phyloP scores from a whole-genome alignment of 2,329 filamentous ascomycete species.

The Penicillium glabrum region DNA sequence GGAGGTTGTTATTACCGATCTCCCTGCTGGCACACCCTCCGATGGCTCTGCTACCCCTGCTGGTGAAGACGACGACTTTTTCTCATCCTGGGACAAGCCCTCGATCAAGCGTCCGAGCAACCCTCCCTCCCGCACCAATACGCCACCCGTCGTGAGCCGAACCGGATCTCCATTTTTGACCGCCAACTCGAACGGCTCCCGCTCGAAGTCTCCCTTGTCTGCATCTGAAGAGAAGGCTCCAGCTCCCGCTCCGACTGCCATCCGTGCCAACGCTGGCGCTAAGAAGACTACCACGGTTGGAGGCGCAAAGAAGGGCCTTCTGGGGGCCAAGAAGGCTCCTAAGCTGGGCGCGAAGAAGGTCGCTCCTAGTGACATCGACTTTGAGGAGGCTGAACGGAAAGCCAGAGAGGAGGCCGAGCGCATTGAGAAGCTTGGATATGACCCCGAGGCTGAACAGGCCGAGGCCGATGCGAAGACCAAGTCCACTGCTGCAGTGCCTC shows the following conservation, averaged over 20 bases:
- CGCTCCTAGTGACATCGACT: conserved; percentile 73
- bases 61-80: conserved; percentile 91
- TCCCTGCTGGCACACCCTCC: conserved; percentile 56
- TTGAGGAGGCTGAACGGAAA: conserved; percentile 95
- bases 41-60: conserved; percentile 75
- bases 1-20: conserved; percentile 82
- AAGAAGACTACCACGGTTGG: conserved; percentile 67
- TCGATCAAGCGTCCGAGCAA: conserved; percentile 95
- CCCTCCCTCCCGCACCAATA: conserved; percentile 83
- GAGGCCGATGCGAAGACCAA: conserved; percentile 34
- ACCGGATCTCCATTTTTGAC: conserved; percentile 89
- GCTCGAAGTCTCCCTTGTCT: conserved; percentile 79
- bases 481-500: conserved; percentile 53
- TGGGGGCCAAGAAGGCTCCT: conserved; percentile 76
- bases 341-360: conserved; percentile 96
- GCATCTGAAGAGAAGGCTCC: conserved; percentile 53
- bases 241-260: conserved; percentile 60
- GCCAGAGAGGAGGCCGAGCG: conserved; percentile 96
- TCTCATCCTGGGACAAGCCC: conserved; percentile 98
- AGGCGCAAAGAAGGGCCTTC: conserved; percentile 77
- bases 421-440: conserved; percentile 92
- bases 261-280: conserved; percentile 75
- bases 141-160: conserved; percentile 76
- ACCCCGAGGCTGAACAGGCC: conserved; percentile 79
- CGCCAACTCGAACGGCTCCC: conserved; percentile 67